A percentile compares a stretch with the other conserved stretches of the same genome.
phyloP scores from a whole-genome alignment of 345 rosid genomes.

The Pistacia vera region DNA sequence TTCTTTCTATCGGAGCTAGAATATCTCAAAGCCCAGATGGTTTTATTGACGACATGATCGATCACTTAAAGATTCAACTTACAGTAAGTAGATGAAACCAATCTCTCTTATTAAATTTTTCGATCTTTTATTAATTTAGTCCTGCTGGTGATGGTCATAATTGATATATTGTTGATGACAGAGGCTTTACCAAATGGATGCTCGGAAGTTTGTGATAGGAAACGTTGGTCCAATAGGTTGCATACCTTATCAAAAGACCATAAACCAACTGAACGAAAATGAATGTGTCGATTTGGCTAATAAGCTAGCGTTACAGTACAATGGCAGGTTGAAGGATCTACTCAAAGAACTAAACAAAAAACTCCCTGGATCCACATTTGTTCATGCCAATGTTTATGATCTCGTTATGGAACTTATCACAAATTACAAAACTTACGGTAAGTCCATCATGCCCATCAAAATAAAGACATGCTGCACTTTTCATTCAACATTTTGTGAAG shows the following conservation, averaged over 20 bases:
- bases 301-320: constrained; percentile 70
- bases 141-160: no score
- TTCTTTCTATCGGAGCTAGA: constrained; percentile 74
- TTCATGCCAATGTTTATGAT: constrained; percentile 76
- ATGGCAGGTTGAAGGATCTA: constrained; percentile 61
- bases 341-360: constrained; percentile 54
- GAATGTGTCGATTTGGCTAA: constrained; percentile 82
- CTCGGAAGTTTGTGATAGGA: constrained; percentile 80
- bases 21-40: constrained; percentile 66
- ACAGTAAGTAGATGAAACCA: constrained; percentile 37
- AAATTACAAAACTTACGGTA: constrained; percentile 73
- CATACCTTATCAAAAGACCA: constrained; percentile 86
- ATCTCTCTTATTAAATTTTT: no score
- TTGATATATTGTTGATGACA: constrained; percentile 29
- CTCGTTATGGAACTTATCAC: constrained; percentile 89
- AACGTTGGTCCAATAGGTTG: constrained; percentile 97
- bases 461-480: no score
- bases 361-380: constrained; percentile 71
- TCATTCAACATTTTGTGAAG: no score
- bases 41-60: constrained; percentile 73
- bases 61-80: constrained; percentile 60
- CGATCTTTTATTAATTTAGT: no score
- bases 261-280: constrained; percentile 56
- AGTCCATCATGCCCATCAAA: neutral
- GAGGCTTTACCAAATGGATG: constrained; percentile 84